These are phyloP conservation scores for Solanum chacoense DNA, from an alignment of 305 asterid genomes.

Conservation along the genomic window DNA sequence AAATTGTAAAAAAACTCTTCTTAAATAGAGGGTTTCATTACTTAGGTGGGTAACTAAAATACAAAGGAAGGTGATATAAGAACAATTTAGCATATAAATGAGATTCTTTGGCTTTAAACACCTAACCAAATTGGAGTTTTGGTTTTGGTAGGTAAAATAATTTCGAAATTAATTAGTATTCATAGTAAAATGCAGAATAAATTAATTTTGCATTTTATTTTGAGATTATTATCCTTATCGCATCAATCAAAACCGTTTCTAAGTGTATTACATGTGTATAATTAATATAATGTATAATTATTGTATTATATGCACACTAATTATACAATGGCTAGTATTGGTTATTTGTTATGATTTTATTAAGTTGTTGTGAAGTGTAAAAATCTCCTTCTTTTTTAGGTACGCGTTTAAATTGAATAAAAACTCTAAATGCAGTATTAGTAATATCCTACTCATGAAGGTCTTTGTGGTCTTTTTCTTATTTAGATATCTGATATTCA, in stretches of 20 bases:
- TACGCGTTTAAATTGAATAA: neutral
- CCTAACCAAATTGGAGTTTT: neutral
- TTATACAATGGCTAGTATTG: neutral
- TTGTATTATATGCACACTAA: neutral
- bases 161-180: neutral
- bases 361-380: neutral
- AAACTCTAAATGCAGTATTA: neutral
- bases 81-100: neutral
- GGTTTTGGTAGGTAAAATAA: neutral
- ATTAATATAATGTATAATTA: neutral
- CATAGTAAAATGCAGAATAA: neutral
- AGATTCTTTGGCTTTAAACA: neutral
- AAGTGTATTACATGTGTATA: neutral
- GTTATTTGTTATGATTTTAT: neutral
- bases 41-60: neutral
- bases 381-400: neutral
- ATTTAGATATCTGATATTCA: neutral
- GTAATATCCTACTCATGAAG: neutral
- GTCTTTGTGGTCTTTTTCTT: too few relatives aligned
- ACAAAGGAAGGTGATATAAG: constrained; percentile 1
- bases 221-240: neutral
- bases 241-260: neutral
- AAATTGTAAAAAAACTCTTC: neutral
- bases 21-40: neutral
- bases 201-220: neutral